phyloP scores from a whole-genome alignment of 768 basidiomycete species.

The Hortiboletus flavorubellus region DNA sequence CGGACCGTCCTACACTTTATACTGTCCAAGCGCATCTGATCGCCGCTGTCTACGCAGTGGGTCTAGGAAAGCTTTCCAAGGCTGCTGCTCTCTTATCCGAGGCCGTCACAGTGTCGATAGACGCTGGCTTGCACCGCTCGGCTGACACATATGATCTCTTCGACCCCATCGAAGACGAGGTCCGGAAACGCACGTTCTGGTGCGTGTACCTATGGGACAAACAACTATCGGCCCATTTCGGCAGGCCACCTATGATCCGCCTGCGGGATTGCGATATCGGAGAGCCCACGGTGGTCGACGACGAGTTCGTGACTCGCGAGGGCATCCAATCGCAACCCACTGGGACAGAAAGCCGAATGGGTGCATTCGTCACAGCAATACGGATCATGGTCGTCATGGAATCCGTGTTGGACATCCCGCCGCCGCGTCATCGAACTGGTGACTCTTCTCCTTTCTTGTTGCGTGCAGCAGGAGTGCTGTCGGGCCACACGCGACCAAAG shows the following conservation, averaged over 20 bases:
- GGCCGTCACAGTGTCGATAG: slow-evolving; percentile 82
- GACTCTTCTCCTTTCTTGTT: slow-evolving; percentile 75
- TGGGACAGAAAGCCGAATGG: slow-evolving; percentile 72
- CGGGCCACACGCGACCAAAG: slow-evolving; percentile 56
- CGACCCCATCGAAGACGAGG: slow-evolving; percentile 86
- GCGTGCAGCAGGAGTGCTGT: slow-evolving; percentile 66
- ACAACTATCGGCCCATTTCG: slow-evolving; percentile 85
- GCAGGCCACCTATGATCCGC: slow-evolving; percentile 82
- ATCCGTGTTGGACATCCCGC: slow-evolving; percentile 80
- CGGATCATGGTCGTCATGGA: slow-evolving; percentile 87
- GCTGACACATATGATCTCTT: slow-evolving; percentile 85
- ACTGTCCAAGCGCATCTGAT: slow-evolving; percentile 89
- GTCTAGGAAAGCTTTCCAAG: slow-evolving; percentile 83
- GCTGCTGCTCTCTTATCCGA: slow-evolving; percentile 85
- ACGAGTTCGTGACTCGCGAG: slow-evolving; percentile 83
- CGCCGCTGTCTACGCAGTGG: slow-evolving; percentile 91
- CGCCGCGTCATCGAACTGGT: slow-evolving; percentile 52
- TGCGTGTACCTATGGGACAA: slow-evolving; percentile 97
- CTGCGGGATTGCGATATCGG: slow-evolving; percentile 89
- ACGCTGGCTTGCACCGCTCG: slow-evolving; percentile 85
- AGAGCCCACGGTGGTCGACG: slow-evolving; percentile 82
- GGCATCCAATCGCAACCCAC: slow-evolving; percentile 61
- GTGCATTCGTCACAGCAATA: slow-evolving; percentile 73
- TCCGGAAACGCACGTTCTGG: slow-evolving; percentile 95
- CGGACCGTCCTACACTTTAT: slow-evolving; percentile 87